These are phyloP conservation scores for Naganishia sp. DNA, from an alignment of 1,284 basidiomycete species.

Conservation along the genomic window DNA sequence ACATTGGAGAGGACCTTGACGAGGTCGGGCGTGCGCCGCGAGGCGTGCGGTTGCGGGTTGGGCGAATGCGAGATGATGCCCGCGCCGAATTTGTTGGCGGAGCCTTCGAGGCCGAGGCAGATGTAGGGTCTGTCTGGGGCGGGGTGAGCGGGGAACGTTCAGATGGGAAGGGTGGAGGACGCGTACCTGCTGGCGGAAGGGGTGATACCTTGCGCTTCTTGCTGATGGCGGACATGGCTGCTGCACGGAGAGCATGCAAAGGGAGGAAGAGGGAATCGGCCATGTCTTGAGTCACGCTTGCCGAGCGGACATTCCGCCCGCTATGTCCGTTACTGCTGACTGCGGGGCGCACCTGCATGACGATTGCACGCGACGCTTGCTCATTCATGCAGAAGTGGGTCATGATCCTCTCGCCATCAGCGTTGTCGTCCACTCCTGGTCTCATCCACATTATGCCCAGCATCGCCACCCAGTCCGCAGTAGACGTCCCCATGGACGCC, in stretches of 20 bases:
- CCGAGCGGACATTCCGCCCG: no score
- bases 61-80: constrained; percentile 84
- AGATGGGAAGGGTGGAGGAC: background rate
- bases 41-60: constrained; percentile 31
- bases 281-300: no score
- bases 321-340: no score
- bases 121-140: constrained; percentile 42
- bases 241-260: background rate
- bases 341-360: constrained; percentile 15
- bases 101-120: constrained; percentile 83
- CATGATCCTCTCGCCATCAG: constrained; percentile 5
- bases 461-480: constrained; percentile 14
- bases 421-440: background rate
- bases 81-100: constrained; percentile 97
- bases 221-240: background rate
- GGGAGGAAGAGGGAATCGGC: no score
- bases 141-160: background rate
- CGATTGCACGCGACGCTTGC: constrained; percentile 22
- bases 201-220: constrained; percentile 29
- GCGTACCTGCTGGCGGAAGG: constrained; percentile 28
- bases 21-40: constrained; percentile 57
- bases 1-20: constrained; percentile 73
- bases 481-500: constrained; percentile 17
- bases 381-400: background rate
- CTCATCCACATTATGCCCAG: constrained; percentile 5